Evolutionary conservation across 2,329 filamentous ascomycete species (phyloP), one percentile per base, ranked within the genome.

Genomic region (Neobulgaria alba): DNA sequence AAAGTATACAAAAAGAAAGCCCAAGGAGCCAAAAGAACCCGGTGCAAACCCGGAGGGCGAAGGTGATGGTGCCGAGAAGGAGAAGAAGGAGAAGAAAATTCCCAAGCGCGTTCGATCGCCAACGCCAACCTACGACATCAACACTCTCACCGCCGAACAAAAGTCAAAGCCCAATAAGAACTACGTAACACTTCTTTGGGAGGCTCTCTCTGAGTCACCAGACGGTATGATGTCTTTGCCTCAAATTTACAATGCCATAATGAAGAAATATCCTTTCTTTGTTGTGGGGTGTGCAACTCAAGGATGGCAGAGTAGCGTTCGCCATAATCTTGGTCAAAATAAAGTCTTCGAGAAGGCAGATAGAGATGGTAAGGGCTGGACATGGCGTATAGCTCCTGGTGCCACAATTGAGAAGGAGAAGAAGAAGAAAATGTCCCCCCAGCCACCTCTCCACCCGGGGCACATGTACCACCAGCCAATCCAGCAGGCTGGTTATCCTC

Each of bases 121-220:
- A 14, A 72, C 72, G 1, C 74, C 73, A 0, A 64, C 67, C 40
- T 71, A 71, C 57, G 66, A 68, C n/a, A 65, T 69, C 43, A 53
- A 51, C 17, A 56, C 82, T 52, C 70, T 82, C 58, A 85, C 82
- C 1, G 77, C 81, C 26, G 84, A 88, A 55, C 80, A 88, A 61
- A 67, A 88, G 37, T 75, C 78, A 43, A 84, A 85, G 60, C 74
- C 74, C 2, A 61, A 62, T 0, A 62, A 65, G n/a, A 77, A 75
- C 30, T 78, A 78, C 52, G 69, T 77, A 9, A 65, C 69, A 12
- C 65, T 77, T 31, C 72, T 77, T 37, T 69, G 73, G 46, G 73
- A 77, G 46, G 71, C 72, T 10, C 68, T 79, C 12, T 63, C 64
- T 0, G 66, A 68, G 8, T 68, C 71, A 5, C 57, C 62, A 21